These are phyloP conservation scores for Penicillium angulare DNA, from an alignment of 495 filamentous ascomycete genomes.

Conservation along the genomic window DNA sequence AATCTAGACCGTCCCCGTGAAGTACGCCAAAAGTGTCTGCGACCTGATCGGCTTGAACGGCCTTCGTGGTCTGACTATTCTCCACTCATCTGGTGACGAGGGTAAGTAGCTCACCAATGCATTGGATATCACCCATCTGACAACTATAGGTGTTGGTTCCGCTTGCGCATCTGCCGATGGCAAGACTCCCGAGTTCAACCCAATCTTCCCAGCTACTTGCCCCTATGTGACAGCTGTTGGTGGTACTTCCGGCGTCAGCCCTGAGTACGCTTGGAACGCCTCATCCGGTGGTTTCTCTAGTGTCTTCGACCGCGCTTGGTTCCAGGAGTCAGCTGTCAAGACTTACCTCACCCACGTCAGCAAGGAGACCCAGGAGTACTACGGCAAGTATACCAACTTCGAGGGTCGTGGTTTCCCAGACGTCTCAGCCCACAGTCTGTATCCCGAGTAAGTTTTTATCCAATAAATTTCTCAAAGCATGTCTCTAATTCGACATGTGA, in stretches of 20 bases:
- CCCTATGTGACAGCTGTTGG: constrained; percentile 67
- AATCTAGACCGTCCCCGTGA: constrained; percentile 57
- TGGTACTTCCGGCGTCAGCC: constrained; percentile 52
- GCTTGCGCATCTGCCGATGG: constrained; percentile 60
- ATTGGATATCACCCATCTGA: background rate
- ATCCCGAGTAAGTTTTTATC: constrained; percentile 33
- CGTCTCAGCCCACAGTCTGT: constrained; percentile 52
- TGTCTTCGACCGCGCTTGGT: constrained; percentile 57
- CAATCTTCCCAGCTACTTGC: constrained; percentile 63
- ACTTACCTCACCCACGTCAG: constrained; percentile 48
- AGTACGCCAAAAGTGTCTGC: constrained; percentile 66
- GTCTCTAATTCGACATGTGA: background rate
- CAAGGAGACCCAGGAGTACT: constrained; percentile 35
- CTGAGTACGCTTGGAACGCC: constrained; percentile 52
- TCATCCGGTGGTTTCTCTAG: constrained; percentile 66
- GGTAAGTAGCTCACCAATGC: constrained; percentile 43
- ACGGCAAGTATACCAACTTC: constrained; percentile 50
- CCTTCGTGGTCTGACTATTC: constrained; percentile 62
- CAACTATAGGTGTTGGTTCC: constrained; percentile 44
- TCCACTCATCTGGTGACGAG: constrained; percentile 64
- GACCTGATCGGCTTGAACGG: constrained; percentile 66
- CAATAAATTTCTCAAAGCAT: too few relatives aligned
- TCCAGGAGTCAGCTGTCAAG: constrained; percentile 55
- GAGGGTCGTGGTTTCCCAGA: constrained; percentile 70
- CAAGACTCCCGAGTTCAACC: constrained; percentile 56